Base-by-base conservation (phyloP, 345 rosid genomes). In the Lepidium sativum region DNA sequence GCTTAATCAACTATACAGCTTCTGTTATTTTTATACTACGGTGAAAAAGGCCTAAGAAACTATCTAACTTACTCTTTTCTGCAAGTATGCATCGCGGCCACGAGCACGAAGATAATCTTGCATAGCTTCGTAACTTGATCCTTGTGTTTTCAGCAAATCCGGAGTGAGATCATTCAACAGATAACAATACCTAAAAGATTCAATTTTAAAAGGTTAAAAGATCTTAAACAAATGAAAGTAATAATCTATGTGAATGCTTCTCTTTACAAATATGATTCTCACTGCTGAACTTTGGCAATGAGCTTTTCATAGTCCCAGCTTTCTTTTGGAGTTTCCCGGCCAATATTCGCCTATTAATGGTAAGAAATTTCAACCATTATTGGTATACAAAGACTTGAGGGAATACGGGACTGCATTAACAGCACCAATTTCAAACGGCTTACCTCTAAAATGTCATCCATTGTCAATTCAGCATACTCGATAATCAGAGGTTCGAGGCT, bases 381-480 rank as follows among this genome's bases (percentile, higher is more conserved):
- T 5, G 31, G 21, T 47, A 23, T 51, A 13, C 37, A 3, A 17
- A 10, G 55, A 49, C 40, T 63, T 23, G 15, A 53, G 7, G 20
- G 47, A 53, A 31, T 8, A 34, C 50, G 34, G 15, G 64, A 44
- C 31, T 37, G 29, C 47, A 32, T 37, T 50, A 27, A 2, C 6
- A 14, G 27, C 9, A 38, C 32, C 51, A 32, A 20, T 65, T 43
- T 40, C 35, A 67, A 73, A 41, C 25, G 35, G 52, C 50, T 78
- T 62, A 89, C 98, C 96, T 92, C 91, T 56, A 89, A 79, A 70
- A 92, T 92, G 77, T 92, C 97, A 77, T 86, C 94, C 97, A 92
- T 92, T 43, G 98, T 92, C 74, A 92, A 63, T 72, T 92, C 98
- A 62, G 98, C 98, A 73, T 92, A 92, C 79, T 92, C 98, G 61